Evolutionary conservation across 163 green algal genomes (phyloP).

Genomic region (Volvox carteri): DNA sequence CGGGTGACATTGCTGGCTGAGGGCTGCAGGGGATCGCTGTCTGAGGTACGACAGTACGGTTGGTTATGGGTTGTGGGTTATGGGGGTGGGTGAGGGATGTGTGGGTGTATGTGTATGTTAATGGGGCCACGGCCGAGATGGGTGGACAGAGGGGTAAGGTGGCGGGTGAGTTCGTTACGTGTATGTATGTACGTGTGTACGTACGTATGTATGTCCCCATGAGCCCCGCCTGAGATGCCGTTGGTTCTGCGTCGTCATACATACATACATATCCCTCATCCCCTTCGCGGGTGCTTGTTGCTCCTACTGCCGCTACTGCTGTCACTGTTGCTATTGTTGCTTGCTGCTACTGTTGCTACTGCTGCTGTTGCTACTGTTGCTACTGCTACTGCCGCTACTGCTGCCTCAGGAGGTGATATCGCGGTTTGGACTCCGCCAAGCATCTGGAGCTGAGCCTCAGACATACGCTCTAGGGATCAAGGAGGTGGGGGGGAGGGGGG

Average conservation of each 20-base stretch:
- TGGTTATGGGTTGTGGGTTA: neutral
- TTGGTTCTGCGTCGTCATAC: neutral
- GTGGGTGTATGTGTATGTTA: neutral
- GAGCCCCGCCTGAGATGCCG: too few relatives aligned
- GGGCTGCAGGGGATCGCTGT: conserved; percentile 91
- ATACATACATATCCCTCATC: neutral
- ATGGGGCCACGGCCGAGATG: neutral
- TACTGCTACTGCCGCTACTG: neutral
- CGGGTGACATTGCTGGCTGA: conserved; percentile 91
- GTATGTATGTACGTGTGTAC: neutral
- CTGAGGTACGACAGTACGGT: conserved; percentile 71
- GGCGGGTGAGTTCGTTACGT: neutral
- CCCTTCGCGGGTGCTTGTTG: neutral
- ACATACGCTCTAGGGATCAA: conserved; percentile 96
- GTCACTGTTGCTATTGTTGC: too few relatives aligned
- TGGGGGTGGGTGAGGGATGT: neutral
- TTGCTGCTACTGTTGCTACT: too few relatives aligned
- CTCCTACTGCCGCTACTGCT: neutral
- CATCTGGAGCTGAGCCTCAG: conserved; percentile 80
- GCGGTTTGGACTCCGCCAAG: conserved; percentile 79
- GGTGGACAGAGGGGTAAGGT: neutral
- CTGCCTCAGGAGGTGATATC: conserved; percentile 79
- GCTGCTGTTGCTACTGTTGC: neutral
- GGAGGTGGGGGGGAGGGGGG: conserved; percentile 80
- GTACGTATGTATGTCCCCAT: neutral